Base-by-base conservation (phyloP, 1,284 basidiomycete genomes). In the Pholiota adiposa region DNA sequence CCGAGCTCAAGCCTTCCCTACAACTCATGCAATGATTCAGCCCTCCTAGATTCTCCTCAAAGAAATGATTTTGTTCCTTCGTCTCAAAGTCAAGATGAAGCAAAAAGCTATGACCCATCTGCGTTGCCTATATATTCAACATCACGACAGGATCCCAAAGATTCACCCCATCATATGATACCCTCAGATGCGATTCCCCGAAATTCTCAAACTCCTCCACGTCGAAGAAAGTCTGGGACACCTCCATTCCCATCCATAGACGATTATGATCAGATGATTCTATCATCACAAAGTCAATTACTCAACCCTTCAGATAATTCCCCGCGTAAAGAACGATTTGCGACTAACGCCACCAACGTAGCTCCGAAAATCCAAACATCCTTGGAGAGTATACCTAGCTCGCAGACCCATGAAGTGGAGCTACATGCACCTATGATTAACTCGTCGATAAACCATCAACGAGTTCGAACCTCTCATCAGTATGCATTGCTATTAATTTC, bases 41-140 rank as follows among this genome's bases (percentile, higher is more conserved):
- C 14, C 11, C 12, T n/a, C 25, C 16, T 23, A 27, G 25, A 46
- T 18, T 23, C 44, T 46, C 23, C 44, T 4, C 21, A 46, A 16
- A 25, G 44, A 16, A 25, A 14, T 27, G 6, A 12, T 8, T 46
- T 6, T 36, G 23, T 63, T 4, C 62, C 55, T 29, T 63, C 62
- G 2, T 63, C 62, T 36, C 62, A 60, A 56, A 55, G 46, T n/a
- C 62, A 63, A 33, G 19, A 50, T 34, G 46, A 41, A 18, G 5
- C 23, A 33, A 18, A 53, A 53, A 53, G 38, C 25, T 40, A n/a
- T 27, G 19, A 44, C 14, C 34, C 11, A 14, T 19, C 51, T 21
- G 31, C n/a, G 0, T 19, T 53, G 18, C 31, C 19, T 21, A 19
- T 36, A 29, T 18, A 29, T 16, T 16, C 14, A 50, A 12, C 48